Base-by-base conservation (phyloP, 495 filamentous ascomycete species). In the Amphirosellinia nigrospora region DNA sequence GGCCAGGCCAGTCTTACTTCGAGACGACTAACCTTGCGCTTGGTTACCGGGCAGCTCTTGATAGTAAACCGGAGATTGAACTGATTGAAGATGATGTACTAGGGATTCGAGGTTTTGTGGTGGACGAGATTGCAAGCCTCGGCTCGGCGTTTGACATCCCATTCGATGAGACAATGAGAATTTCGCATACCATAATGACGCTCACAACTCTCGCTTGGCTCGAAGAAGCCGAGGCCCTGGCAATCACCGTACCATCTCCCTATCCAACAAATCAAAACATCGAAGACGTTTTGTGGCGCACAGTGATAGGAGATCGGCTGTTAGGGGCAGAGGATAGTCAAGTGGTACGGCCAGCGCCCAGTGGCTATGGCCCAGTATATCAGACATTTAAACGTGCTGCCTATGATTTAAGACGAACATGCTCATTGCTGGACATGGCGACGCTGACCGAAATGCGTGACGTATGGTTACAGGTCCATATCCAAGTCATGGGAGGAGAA, bases 141-240 rank as follows among this genome's bases (percentile, higher is more conserved):
- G 78, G 70, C 30, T 65, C 70, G n/a, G 52, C 86, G 4, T 82
- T 85, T 68, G 78, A 82, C 38, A 50, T 83, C 38, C 84, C 84
- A 7, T 74, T 83, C 58, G 66, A 69, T 55, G 56, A 61, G 30
- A 63, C 0, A 5, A 69, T 69, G 66, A 61, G 36, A 16, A 62
- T 69, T 63, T 60, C 66, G 28, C 68, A 62, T 36, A 55, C 59
- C 16, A 28, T n/a, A n/a, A 70, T 70, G 46, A 63, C 46, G 3
- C 45, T 55, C 16, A 19, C 68, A 19, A 15, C 23, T 43, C 56
- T 61, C 5, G 41, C 46, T 30, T 70, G 59, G 59, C 55, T 70
- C n/a, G 58, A 70, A 11, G 46, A 53, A 45, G 56, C 68, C 21
- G 68, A 64, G 38, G 34, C 68, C 2, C 43, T 70, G 13, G 46